Conservation (phyloP, 768 basidiomycete species). For the Hypholoma fasciculare region DNA sequence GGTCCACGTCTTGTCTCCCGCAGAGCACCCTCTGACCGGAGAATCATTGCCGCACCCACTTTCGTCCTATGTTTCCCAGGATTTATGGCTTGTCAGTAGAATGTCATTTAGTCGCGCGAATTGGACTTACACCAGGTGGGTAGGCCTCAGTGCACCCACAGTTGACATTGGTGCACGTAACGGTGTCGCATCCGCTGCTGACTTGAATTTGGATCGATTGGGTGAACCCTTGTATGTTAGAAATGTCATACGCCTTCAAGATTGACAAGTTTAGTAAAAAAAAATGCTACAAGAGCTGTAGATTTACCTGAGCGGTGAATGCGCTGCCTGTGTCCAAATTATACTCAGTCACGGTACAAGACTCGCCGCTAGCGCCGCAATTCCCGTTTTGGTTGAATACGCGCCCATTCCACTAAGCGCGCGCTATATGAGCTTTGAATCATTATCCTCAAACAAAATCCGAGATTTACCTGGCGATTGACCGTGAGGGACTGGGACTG, state of each 20-base stretch:
- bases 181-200: conserved; percentile 37
- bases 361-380: conserved; percentile 38
- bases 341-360: conserved; percentile 38
- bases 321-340: conserved; percentile 36
- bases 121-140: conserved; percentile 29
- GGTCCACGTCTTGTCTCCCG: conserved; percentile 33
- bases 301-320: conserved; percentile 25
- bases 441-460: background rate
- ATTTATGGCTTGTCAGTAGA: background rate
- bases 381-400: conserved; percentile 37
- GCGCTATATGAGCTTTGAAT: background rate
- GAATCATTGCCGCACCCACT: conserved; percentile 38
- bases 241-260: conserved; percentile 40
- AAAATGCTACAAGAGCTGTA: background rate
- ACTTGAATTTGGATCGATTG: conserved; percentile 35
- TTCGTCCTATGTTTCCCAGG: conserved; percentile 23
- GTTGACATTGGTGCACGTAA: conserved; percentile 36
- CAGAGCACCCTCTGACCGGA: conserved; percentile 35
- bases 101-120: background rate
- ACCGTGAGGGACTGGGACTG: conserved; percentile 28
- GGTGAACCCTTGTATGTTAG: conserved; percentile 44
- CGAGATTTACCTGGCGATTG: conserved; percentile 23
- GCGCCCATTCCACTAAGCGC: conserved; percentile 38
- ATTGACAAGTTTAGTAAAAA: background rate
- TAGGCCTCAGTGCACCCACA: conserved; percentile 35